Percentiles rank a stretch among this genome's conserved stretches.
Conservation (phyloP, 768 basidiomycete genomes). For the Termitomyces sp. region DNA sequence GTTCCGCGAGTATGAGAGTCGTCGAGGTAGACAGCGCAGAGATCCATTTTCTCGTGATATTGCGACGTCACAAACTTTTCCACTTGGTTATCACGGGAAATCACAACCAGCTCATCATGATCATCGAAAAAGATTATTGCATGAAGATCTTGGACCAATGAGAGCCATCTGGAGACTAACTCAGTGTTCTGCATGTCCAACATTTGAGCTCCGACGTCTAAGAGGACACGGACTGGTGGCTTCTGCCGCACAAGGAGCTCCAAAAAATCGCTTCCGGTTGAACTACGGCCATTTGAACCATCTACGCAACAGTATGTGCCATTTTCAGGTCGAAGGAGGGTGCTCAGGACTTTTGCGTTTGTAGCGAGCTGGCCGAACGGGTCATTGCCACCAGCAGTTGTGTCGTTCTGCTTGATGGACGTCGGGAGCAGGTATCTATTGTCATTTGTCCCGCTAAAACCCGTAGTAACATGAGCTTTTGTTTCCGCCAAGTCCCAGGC, state of each 20-base stretch:
- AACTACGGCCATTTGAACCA: slow-evolving; percentile 13
- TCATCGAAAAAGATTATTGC: slow-evolving; percentile 41
- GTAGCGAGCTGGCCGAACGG: slow-evolving; percentile 32
- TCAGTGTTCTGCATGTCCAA: slow-evolving; percentile 40
- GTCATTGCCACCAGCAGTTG: not conserved
- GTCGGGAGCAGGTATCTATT: slow-evolving; percentile 31
- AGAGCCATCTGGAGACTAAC: slow-evolving; percentile 36
- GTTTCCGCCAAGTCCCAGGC: slow-evolving; percentile 47
- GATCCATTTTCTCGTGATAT: slow-evolving; percentile 25
- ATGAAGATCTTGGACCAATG: slow-evolving; percentile 16
- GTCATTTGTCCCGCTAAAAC: slow-evolving; percentile 56
- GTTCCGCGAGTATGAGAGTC: slow-evolving; percentile 50
- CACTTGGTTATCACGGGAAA: slow-evolving; percentile 27
- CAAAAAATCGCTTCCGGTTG: slow-evolving; percentile 22
- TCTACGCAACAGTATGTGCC: slow-evolving; percentile 23
- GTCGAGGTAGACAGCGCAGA: slow-evolving; percentile 44
- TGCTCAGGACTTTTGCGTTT: slow-evolving; percentile 39
- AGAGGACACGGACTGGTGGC: slow-evolving; percentile 37
- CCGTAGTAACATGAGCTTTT: slow-evolving; percentile 31
- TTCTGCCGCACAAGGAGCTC: slow-evolving; percentile 24
- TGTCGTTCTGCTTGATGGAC: slow-evolving; percentile 23
- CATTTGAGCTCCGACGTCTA: slow-evolving; percentile 56
- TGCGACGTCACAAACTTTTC: slow-evolving; percentile 31
- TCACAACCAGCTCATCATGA: slow-evolving; percentile 27
- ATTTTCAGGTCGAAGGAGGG: slow-evolving; percentile 36